A percentile compares a stretch with the other conserved stretches of the same genome.
Evolutionary conservation across 148 eudicot genomes (phyloP).

Genomic region (Nyssa sinensis): DNA sequence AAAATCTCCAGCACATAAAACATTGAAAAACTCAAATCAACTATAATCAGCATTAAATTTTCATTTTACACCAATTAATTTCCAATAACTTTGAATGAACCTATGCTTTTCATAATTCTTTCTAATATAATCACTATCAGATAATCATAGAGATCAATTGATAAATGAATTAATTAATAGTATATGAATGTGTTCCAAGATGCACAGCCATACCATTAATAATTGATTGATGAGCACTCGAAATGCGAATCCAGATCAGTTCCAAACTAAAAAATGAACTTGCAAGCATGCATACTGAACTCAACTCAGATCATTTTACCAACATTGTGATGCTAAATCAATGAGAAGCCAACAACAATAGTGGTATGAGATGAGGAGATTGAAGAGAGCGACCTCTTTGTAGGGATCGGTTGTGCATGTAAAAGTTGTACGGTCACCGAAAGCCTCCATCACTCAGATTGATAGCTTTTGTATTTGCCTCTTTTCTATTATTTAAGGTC

Average conservation of each 20-base stretch:
- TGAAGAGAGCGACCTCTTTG: not conserved
- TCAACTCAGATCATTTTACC: not conserved
- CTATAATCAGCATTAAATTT: too few species aligned
- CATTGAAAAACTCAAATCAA: not conserved
- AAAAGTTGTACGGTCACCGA: not conserved
- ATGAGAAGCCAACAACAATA: not conserved
- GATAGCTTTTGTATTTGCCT: not conserved
- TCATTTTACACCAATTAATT: not conserved
- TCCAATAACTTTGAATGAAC: not conserved
- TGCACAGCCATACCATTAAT: not conserved
- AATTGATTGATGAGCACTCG: slow-evolving; percentile 1
- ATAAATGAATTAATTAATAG: too few species aligned
- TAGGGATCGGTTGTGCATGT: not conserved
- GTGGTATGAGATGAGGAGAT: not conserved
- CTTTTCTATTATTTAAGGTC: not conserved
- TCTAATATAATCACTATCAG: not conserved
- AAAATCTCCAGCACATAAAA: not conserved
- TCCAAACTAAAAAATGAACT: not conserved
- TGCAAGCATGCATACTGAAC: not conserved
- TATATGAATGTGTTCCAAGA: not conserved
- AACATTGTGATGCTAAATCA: not conserved
- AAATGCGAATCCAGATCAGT: not conserved
- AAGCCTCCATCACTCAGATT: slow-evolving; percentile 5
- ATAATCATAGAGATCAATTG: not conserved
- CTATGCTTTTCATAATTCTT: not conserved